These are phyloP conservation scores for Cytospora chrysosperma DNA, from an alignment of 2,329 filamentous ascomycete genomes.

Conservation along the genomic window DNA sequence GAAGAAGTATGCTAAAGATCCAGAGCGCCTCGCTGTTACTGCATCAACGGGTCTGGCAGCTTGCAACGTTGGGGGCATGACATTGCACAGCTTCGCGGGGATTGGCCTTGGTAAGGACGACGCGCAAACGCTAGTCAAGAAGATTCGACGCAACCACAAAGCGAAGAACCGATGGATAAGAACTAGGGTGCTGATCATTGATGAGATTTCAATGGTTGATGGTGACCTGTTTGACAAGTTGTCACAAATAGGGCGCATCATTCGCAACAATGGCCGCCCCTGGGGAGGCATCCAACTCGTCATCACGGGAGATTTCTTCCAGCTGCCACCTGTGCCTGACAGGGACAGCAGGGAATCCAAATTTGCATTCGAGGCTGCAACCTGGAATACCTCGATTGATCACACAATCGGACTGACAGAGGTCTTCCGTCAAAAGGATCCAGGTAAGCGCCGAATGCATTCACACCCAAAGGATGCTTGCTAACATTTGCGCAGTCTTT, in stretches of 20 bases:
- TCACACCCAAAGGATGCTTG: constrained; percentile 30
- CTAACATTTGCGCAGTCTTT: constrained; percentile 56
- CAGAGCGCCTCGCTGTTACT: constrained; percentile 86
- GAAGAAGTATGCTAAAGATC: constrained; percentile 71
- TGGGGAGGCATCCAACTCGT: constrained; percentile 96
- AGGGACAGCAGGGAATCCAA: constrained; percentile 66
- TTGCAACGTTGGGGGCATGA: constrained; percentile 95
- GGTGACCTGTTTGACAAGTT: constrained; percentile 96
- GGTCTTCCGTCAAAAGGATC: constrained; percentile 93
- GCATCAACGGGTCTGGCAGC: constrained; percentile 94
- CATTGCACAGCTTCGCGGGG: constrained; percentile 91
- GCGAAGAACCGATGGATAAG: constrained; percentile 85
- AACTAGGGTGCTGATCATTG: constrained; percentile 84
- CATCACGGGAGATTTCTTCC: constrained; percentile 97
- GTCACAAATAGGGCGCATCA: constrained; percentile 77
- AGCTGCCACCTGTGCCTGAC: constrained; percentile 90
- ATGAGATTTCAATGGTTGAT: constrained; percentile 98
- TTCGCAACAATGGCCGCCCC: constrained; percentile 86
- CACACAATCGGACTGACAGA: constrained; percentile 95
- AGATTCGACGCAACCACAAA: constrained; percentile 85
- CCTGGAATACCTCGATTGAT: constrained; percentile 89
- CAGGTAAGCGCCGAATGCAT: constrained; percentile 43
- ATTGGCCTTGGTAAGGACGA: constrained; percentile 94
- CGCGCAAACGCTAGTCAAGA: constrained; percentile 76
- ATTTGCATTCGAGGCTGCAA: constrained; percentile 89